Evolutionary conservation across 371 early-diverging fungal genomes (phyloP), one percentile per base, ranked within the genome.

Genomic region (Mortierella sp.): DNA sequence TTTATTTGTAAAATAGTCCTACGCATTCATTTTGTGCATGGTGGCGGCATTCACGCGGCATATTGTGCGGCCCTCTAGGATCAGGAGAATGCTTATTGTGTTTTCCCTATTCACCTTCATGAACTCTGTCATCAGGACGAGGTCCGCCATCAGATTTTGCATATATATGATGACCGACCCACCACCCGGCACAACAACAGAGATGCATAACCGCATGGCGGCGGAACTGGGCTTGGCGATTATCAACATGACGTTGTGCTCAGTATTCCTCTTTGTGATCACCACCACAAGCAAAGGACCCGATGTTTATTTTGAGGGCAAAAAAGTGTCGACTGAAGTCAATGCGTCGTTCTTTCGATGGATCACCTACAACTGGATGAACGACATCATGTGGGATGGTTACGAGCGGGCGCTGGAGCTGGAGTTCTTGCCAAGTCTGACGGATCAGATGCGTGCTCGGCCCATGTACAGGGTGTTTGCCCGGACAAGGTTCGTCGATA

Each of bases 281-380:
- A 41, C 26, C 3, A 66, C 72, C 9, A 78, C 83, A 7, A 67
- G 52, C 66, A 74, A 74, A 31, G 83, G 83, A 13, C 75, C 83
- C 2, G 72, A 71, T 22, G 78, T 82, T 24, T 74, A 70, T 41
- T 77, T 74, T 70, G 83, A 82, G 52, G 78, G 78, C 22, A 73
- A 70, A 13, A 76, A 71, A 5, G 73, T 79, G 4, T 84, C 84
- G 4, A 22, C 76, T 9, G 79, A 84, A 61, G 63, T 70, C 31
- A 84, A 76, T 22, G 70, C 84, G 10, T 84, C 84, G 1, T 79
- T 84, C 58, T 67, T 84, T 41, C 70, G 79, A 14, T 84, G 84
- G 80, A 64, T 77, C 47, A 80, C 78, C 34, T 85, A 74, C 53
- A 50, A 73, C 29, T 85, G 85, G 85, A 85, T 85, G 85, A 80